phyloP scores from a whole-genome alignment of 768 basidiomycete species.

The Phylloporus arenicola region DNA sequence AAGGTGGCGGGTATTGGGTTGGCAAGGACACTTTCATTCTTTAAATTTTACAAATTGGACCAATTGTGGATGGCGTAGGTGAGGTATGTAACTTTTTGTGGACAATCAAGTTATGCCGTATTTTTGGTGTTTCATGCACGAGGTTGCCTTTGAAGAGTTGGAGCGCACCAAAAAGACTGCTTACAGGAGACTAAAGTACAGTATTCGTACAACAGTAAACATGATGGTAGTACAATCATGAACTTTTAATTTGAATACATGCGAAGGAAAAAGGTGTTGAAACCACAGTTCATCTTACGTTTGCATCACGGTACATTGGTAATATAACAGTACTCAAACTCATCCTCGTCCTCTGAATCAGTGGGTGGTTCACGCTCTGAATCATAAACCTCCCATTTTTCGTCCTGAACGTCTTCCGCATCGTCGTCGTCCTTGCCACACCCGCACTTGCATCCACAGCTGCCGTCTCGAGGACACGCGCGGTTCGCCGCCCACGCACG shows the following conservation, averaged over 20 bases:
- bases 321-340: conserved; percentile 23
- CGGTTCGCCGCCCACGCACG: conserved; percentile 12
- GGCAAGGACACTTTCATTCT: not conserved
- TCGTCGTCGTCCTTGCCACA: not conserved
- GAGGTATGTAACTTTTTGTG: too few relatives aligned
- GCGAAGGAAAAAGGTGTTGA: not conserved
- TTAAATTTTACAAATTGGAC: not conserved
- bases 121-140: too few relatives aligned
- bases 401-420: conserved; percentile 3
- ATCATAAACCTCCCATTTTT: conserved; percentile 13
- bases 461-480: not conserved
- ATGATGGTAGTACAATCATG: not conserved
- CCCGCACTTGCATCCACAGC: not conserved
- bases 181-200: not conserved
- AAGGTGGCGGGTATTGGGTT: not conserved
- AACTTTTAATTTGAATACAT: not conserved
- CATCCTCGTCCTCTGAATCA: conserved; percentile 24
- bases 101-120: too few relatives aligned
- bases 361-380: conserved; percentile 19
- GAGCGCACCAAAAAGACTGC: not conserved
- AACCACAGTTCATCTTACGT: not conserved
- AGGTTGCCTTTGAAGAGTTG: too few relatives aligned
- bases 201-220: not conserved
- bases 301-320: conserved; percentile 2
- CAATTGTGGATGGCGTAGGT: not conserved